phyloP scores from a whole-genome alignment of 345 rosid genomes.

The Clausena lansium region DNA sequence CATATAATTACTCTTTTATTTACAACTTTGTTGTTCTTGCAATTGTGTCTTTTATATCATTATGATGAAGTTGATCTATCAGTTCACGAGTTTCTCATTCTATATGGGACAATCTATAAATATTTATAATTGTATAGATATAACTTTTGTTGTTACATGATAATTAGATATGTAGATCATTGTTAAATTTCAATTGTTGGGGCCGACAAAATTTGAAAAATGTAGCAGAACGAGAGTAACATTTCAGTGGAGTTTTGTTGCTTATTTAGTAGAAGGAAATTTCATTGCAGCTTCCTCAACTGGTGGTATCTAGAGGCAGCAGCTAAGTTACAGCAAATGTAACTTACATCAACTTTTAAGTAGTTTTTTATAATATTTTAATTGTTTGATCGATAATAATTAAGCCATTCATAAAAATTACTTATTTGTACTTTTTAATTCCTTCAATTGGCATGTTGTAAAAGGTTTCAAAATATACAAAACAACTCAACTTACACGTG shows the following conservation, averaged over 20 bases:
- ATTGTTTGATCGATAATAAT: too few relatives aligned
- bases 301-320: background rate
- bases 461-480: background rate
- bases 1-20: too few relatives aligned
- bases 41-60: too few relatives aligned
- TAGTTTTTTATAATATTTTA: too few relatives aligned
- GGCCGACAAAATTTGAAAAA: background rate
- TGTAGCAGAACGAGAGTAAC: too few relatives aligned
- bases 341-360: too few relatives aligned
- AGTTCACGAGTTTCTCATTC: background rate
- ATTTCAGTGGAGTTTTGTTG: background rate
- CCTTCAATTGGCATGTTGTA: background rate
- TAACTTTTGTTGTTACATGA: background rate
- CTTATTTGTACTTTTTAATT: background rate
- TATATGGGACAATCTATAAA: background rate
- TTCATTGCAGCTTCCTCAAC: constrained; percentile 32
- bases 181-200: background rate
- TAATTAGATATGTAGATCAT: background rate
- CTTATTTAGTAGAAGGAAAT: constrained; percentile 14
- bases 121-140: background rate
- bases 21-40: too few relatives aligned
- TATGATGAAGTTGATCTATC: background rate
- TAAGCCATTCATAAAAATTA: too few relatives aligned
- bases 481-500: background rate
- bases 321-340: too few relatives aligned